Evolutionary conservation across 192 early-diverging fungal species (phyloP), one percentile per base, ranked within the genome.

Genomic region (Jimgerdemannia lactiflua): DNA sequence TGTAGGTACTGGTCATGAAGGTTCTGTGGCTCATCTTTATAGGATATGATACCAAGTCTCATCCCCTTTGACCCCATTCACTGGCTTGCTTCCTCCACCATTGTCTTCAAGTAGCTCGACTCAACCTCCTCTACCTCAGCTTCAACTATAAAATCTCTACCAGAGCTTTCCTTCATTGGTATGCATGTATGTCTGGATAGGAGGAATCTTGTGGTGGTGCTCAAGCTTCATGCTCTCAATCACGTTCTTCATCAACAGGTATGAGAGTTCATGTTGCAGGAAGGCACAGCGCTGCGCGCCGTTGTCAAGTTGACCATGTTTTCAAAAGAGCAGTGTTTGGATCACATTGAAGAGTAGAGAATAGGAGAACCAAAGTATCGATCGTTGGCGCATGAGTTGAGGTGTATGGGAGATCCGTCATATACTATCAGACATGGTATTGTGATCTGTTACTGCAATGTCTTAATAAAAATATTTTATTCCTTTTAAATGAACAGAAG

Each of bases 11-110:
- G 2, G 71, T 82, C 39, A 83, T 78, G 17, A 85, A 89, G 64
- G 44, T 83, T 9, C 80, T 85, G 11, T 74, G 84, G n/a, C 77
- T 90, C 4, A 79, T 87, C 20, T 86, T 89, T 82, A 87, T 87
- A 40, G 86, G 88, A 3, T 80, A 88, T 64, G 87, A 87, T 43
- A 89, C 49, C 4, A 54, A 4, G 4, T 54, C 49, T 54, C 49
- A 7, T 54, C 4, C 49, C 71, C 18, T 82, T 78, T 64, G 71
- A 76, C 39, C 71, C 70, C 19, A 69, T 70, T n/a, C 77, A 77
- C 19, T 82, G 77, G 71, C 39, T 82, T 8, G 43, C 42, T 42
- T 70, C 76, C 2, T 54, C 49, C 49, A 7, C 49, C 4, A 11
- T 7, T 7, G 49, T 11, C 49, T 54, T 54, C 11, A 11, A 54